These are phyloP conservation scores for Backusella luteola DNA, from an alignment of 192 early-diverging fungal genomes.

Conservation along the genomic window DNA sequence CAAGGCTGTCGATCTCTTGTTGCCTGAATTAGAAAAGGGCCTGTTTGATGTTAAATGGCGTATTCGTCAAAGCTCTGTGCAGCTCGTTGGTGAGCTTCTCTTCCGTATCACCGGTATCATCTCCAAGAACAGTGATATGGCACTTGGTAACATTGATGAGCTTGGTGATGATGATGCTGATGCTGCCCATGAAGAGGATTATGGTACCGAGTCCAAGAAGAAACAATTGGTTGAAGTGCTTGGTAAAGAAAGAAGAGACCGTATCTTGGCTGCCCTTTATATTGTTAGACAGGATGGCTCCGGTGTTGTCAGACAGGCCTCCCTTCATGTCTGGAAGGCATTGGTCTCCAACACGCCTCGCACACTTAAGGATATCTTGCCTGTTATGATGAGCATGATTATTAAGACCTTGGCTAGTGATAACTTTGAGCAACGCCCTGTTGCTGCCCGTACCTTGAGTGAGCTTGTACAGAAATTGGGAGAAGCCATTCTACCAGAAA, in stretches of 20 bases:
- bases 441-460: slow-evolving; percentile 88
- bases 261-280: slow-evolving; percentile 87
- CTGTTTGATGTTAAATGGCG: slow-evolving; percentile 94
- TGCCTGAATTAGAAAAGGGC: slow-evolving; percentile 89
- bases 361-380: slow-evolving; percentile 92
- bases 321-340: slow-evolving; percentile 93
- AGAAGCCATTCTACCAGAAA: slow-evolving; percentile 80
- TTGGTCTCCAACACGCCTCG: slow-evolving; percentile 96
- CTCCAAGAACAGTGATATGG: slow-evolving; percentile 57
- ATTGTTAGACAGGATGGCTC: slow-evolving; percentile 84
- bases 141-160: slow-evolving; percentile 39
- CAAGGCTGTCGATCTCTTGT: slow-evolving; percentile 81
- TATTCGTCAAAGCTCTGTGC: slow-evolving; percentile 91
- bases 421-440: slow-evolving; percentile 77
- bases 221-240: slow-evolving; percentile 76
- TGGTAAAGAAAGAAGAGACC: slow-evolving; percentile 82
- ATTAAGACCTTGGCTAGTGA: slow-evolving; percentile 75
- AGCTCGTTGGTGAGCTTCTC: slow-evolving; percentile 93
- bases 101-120: slow-evolving; percentile 88
- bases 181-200: slow-evolving; percentile 60
- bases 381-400: slow-evolving; percentile 88
- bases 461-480: slow-evolving; percentile 96
- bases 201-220: slow-evolving; percentile 57
- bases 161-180: slow-evolving; percentile 64
- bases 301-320: slow-evolving; percentile 83